Evolutionary conservation across 2,329 filamentous ascomycete genomes (phyloP), one percentile per base, ranked within the genome.

Genomic region (Aspergillus fijiensis): DNA sequence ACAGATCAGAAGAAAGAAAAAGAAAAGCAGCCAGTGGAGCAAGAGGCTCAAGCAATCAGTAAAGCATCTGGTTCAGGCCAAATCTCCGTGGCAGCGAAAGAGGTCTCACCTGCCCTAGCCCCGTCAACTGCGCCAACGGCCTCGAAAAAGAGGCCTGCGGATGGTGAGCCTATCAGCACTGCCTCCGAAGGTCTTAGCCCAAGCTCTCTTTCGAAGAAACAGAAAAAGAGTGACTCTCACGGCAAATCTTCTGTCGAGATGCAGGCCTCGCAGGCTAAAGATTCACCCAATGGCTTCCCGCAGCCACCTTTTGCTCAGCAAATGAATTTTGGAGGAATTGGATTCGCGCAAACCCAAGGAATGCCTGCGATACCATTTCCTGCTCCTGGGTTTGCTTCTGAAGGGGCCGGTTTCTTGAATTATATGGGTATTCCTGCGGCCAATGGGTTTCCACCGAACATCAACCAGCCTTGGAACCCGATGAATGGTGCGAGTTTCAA

Each of bases 61-160:
- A 68, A 68, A 51, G 60, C 65, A 31, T 59, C 60, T 12, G 62
- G 60, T 23, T 47, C 61, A 49, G 55, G 59, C 53, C 60, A 65
- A 42, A 51, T 55, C 31, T 53, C 59, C 21, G 52, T 58, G 23
- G 29, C 57, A 51, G 57, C 52, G 49, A 58, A 60, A 62, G 66
- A 65, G 27, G 67, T 68, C 64, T 71, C 59, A 53, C 67, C 70
- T 50, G 67, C 70, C n/a, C 67, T 74, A 57, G 70, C 69, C 60
- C 69, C 71, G 66, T 65, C 71, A 53, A 69, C 62, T 56, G 70
- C 70, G 66, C 69, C 70, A 57, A 68, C 63, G 60, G 69, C 75
- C 58, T 79, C 85, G 27, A 95, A 90, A 78, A 99, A 98, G 79
- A 87, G 95, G 23, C 85, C 89, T 11, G 92, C 92, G 14, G 91